Conservation (phyloP, 805 yeast species). For the Kuraishia ogatae region DNA sequence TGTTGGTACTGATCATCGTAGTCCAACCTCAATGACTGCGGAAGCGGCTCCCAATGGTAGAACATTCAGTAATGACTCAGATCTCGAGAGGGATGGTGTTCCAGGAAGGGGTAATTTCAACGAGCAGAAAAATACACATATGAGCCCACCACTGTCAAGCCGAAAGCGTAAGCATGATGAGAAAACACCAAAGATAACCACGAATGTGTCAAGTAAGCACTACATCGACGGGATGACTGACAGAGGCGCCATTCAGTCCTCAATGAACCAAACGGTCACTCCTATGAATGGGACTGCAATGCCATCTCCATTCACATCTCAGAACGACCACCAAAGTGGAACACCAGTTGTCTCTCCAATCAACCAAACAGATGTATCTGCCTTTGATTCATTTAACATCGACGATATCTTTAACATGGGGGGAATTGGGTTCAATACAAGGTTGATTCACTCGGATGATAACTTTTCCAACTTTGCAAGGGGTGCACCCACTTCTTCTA, state of each 20-base stretch:
- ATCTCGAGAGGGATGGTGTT: neutral
- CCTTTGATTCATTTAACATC: neutral
- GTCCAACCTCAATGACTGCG: neutral
- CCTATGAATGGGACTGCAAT: neutral
- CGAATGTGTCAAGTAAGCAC: neutral
- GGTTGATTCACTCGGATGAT: conserved; percentile 27
- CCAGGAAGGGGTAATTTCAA: too few species aligned
- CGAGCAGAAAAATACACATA: neutral
- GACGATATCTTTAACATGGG: conserved; percentile 13
- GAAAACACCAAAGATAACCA: too few species aligned
- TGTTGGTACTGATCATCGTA: neutral
- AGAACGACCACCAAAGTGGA: neutral
- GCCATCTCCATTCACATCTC: neutral
- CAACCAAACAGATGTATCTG: neutral
- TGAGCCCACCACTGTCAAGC: neutral
- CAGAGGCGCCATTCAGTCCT: too few species aligned
- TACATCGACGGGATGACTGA: neutral
- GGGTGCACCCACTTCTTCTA: neutral
- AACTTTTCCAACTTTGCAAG: conserved; percentile 11
- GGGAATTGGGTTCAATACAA: conserved; percentile 25
- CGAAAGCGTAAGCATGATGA: neutral
- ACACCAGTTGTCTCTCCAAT: neutral
- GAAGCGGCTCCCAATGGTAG: neutral
- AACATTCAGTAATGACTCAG: neutral
- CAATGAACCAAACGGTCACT: neutral